phyloP scores from a whole-genome alignment of 2,329 filamentous ascomycete genomes.

The Falciphora oryzae region DNA sequence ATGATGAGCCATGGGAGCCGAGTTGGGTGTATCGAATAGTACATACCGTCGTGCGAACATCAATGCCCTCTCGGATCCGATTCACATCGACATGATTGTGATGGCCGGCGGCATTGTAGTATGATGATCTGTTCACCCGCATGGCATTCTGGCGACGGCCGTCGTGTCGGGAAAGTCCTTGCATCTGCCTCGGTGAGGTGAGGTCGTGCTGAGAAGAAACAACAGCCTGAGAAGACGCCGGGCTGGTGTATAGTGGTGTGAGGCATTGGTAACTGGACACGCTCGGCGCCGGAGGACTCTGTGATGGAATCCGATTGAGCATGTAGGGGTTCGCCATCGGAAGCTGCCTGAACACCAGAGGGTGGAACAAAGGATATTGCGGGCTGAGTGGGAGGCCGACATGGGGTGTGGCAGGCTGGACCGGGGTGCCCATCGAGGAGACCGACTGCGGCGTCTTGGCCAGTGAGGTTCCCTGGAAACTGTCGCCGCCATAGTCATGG shows the following conservation, averaged over 20 bases:
- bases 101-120: conserved; percentile 42
- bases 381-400: conserved; percentile 19
- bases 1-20: not conserved
- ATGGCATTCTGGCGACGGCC: conserved; percentile 44
- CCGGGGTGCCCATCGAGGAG: conserved; percentile 20
- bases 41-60: conserved; percentile 70
- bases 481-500: conserved; percentile 5
- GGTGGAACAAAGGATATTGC: conserved; percentile 4
- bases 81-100: conserved; percentile 58
- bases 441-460: conserved; percentile 13
- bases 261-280: not conserved
- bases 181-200: conserved; percentile 32
- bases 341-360: conserved; percentile 7
- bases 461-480: conserved; percentile 8
- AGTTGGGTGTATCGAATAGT: not conserved
- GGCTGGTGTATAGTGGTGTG: conserved; percentile 7
- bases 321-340: conserved; percentile 3
- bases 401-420: conserved; percentile 18
- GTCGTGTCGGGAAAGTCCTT: conserved; percentile 29
- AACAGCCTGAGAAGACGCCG: conserved; percentile 4
- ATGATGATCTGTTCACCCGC: conserved; percentile 39
- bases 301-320: conserved; percentile 3
- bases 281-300: conserved; percentile 6
- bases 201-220: conserved; percentile 30
- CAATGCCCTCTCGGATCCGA: conserved; percentile 58